Conservation (phyloP, 2,329 filamentous ascomycete species). For the Alternaria ventricosa region DNA sequence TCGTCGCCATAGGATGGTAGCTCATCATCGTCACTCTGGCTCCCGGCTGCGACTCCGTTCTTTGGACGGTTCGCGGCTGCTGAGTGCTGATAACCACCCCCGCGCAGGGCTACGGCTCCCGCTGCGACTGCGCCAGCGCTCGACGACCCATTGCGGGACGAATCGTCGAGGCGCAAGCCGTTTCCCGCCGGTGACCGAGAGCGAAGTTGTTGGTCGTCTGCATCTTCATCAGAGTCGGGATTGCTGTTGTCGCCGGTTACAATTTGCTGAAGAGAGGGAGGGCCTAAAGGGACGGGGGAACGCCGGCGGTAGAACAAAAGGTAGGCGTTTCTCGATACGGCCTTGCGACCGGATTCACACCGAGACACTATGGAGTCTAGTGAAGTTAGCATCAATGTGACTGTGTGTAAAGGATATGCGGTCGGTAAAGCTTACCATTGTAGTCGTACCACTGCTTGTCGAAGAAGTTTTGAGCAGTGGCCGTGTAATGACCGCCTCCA, state of each 20-base stretch:
- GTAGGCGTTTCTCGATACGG: slow-evolving; percentile 82
- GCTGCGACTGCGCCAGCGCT: slow-evolving; percentile 83
- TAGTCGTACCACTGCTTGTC: slow-evolving; percentile 94
- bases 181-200: slow-evolving; percentile 71
- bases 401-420: neutral
- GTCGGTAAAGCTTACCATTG: slow-evolving; percentile 69
- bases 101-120: slow-evolving; percentile 55
- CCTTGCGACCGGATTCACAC: slow-evolving; percentile 64
- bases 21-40: slow-evolving; percentile 31
- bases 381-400: neutral
- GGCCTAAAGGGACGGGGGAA: slow-evolving; percentile 77
- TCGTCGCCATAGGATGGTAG: slow-evolving; percentile 32
- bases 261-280: slow-evolving; percentile 74
- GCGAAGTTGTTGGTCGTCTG: slow-evolving; percentile 29
- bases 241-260: slow-evolving; percentile 62
- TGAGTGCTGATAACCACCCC: slow-evolving; percentile 43
- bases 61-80: slow-evolving; percentile 41
- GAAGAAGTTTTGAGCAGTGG: slow-evolving; percentile 89
- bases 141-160: slow-evolving; percentile 89
- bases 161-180: slow-evolving; percentile 85
- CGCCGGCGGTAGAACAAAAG: slow-evolving; percentile 94
- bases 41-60: slow-evolving; percentile 46
- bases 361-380: slow-evolving; percentile 76
- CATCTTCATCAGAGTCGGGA: slow-evolving; percentile 56
- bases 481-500: slow-evolving; percentile 95